phyloP scores from a whole-genome alignment of 352 stramenopile species.

The Globisporangium middletonii region DNA sequence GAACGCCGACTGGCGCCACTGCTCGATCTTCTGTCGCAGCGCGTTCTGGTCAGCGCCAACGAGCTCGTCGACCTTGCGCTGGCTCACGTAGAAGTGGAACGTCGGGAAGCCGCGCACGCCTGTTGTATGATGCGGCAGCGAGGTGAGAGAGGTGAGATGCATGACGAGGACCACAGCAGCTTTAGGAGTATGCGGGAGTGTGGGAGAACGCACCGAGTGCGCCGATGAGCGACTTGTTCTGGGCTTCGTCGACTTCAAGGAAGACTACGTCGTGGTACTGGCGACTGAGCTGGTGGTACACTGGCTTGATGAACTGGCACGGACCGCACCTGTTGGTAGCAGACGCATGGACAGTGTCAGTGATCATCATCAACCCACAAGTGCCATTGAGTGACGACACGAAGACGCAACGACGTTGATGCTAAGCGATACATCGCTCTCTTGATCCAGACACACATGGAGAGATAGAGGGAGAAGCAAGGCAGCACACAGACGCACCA shows the following conservation, averaged over 20 bases:
- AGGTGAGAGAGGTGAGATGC: too few species aligned
- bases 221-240: constrained; percentile 81
- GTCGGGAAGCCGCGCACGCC: constrained; percentile 85
- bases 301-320: constrained; percentile 85
- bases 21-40: constrained; percentile 83
- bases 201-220: constrained; percentile 32
- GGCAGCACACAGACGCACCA: constrained; percentile 36
- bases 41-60: constrained; percentile 80
- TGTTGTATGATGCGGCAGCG: constrained; percentile 1
- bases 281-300: constrained; percentile 71
- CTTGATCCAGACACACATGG: neutral
- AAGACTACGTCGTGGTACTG: constrained; percentile 88
- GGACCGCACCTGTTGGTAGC: constrained; percentile 46
- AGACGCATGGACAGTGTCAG: neutral
- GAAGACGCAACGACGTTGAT: too few species aligned
- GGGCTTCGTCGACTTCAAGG: constrained; percentile 77
- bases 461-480: neutral
- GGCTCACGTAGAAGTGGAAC: constrained; percentile 89
- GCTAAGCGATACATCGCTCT: neutral
- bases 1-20: constrained; percentile 80
- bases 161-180: neutral
- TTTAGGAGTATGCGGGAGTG: neutral
- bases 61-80: constrained; percentile 85
- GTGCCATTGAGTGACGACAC: neutral
- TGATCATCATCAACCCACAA: neutral